These are phyloP conservation scores for Kwoniella sp. DNA, from an alignment of 768 basidiomycete genomes.

Conservation along the genomic window DNA sequence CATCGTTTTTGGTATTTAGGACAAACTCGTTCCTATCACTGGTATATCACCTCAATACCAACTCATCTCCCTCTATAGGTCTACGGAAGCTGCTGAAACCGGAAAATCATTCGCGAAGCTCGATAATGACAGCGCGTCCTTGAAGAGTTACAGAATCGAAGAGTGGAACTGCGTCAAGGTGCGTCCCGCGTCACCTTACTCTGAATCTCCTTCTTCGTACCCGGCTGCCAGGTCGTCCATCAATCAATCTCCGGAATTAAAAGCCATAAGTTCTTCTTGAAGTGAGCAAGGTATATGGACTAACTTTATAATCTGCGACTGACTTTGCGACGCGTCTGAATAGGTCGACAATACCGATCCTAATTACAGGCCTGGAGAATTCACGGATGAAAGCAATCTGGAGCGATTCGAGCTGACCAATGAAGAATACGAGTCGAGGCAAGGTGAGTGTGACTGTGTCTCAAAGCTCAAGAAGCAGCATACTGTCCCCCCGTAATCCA, in stretches of 20 bases:
- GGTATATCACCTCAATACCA: slow-evolving; percentile 80
- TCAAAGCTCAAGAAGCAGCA: background rate
- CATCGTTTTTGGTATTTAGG: slow-evolving; percentile 56
- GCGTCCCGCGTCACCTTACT: slow-evolving; percentile 44
- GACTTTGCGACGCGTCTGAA: no score
- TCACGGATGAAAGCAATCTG: slow-evolving; percentile 79
- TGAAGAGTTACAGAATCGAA: slow-evolving; percentile 73
- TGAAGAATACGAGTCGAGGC: slow-evolving; percentile 75
- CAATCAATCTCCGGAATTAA: no score
- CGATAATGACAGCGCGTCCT: slow-evolving; percentile 66
- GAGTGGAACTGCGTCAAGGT: slow-evolving; percentile 84
- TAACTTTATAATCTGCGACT: no score
- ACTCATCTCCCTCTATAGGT: slow-evolving; percentile 65
- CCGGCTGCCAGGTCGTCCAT: no score
- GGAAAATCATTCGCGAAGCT: slow-evolving; percentile 61
- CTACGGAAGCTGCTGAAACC: slow-evolving; percentile 59
- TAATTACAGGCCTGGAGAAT: slow-evolving; percentile 72
- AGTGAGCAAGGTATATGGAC: no score
- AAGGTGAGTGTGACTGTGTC: slow-evolving; percentile 61
- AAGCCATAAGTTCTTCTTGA: no score
- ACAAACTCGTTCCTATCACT: slow-evolving; percentile 85
- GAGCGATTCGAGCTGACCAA: slow-evolving; percentile 89
- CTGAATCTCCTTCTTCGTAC: no score
- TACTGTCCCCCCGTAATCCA: no score
- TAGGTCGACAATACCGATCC: slow-evolving; percentile 79